Evolutionary conservation across 805 yeast genomes (phyloP).

Genomic region (Jamesozyma hellenica): DNA sequence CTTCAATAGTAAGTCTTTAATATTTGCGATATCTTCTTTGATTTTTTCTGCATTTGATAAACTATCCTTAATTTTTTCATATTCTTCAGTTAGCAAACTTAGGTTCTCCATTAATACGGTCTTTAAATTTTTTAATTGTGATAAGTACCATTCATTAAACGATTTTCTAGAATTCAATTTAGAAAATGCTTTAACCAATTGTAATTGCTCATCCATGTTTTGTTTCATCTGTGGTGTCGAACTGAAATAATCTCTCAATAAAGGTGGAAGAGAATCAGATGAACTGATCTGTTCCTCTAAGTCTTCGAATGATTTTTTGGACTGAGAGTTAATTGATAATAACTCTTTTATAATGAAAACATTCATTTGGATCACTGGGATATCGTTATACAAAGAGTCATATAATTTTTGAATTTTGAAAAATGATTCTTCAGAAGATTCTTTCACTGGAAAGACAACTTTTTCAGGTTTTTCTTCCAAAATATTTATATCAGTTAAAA

Average conservation of each 20-base stretch:
- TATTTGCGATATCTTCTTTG: constrained; percentile 7
- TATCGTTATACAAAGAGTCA: constrained; percentile 16
- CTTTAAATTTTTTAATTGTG: constrained; percentile 39
- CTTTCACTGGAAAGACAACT: constrained; percentile 6
- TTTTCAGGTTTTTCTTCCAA: constrained; percentile 5
- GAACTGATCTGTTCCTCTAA: constrained; percentile 39
- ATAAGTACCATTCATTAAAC: constrained; percentile 57
- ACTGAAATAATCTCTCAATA: constrained; percentile 40
- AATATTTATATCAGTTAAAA: constrained; percentile 11
- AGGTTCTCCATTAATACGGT: constrained; percentile 24
- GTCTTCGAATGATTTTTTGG: constrained; percentile 37
- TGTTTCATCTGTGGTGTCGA: constrained; percentile 32
- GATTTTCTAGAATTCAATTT: constrained; percentile 43
- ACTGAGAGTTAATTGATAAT: constrained; percentile 40
- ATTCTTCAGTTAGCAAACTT: constrained; percentile 16
- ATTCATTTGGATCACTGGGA: constrained; percentile 34
- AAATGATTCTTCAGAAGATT: constrained; percentile 1
- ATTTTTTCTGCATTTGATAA: constrained; percentile 8
- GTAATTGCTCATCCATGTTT: constrained; percentile 39
- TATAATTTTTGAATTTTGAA: constrained; percentile 10
- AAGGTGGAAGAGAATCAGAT: constrained; percentile 46
- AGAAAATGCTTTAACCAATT: constrained; percentile 40
- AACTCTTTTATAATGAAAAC: constrained; percentile 48
- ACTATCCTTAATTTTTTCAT: constrained; percentile 11
- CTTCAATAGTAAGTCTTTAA: constrained; percentile 12